phyloP scores from a whole-genome alignment of 208 protist genomes.

The Crithidia sp. region DNA sequence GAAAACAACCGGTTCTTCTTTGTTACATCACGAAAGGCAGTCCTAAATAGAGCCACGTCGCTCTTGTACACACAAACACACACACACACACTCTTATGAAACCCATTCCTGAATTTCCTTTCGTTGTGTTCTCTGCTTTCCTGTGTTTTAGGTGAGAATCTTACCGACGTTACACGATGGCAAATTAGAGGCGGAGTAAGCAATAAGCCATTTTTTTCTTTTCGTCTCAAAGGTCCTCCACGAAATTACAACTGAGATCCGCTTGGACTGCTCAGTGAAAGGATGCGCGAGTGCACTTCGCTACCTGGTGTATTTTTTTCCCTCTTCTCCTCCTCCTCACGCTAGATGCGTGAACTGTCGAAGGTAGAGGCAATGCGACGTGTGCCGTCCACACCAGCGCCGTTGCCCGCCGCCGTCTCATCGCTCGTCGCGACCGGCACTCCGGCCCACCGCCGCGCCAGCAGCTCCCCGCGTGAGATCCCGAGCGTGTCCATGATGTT shows the following conservation, averaged over 20 bases:
- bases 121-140: no score
- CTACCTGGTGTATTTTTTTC: not conserved
- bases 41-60: no score
- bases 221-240: not conserved
- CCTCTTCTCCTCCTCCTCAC: not conserved
- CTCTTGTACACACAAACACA: no score
- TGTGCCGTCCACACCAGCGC: not conserved
- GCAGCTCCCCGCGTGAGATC: conserved; percentile 55
- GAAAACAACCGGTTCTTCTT: no score
- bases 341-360: conserved; percentile 23
- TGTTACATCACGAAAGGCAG: no score
- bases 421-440: conserved; percentile 4
- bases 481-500: conserved; percentile 54
- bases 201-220: not conserved
- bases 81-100: no score
- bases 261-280: not conserved
- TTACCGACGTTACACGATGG: not conserved
- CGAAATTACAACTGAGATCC: no score
- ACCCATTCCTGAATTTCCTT: no score
- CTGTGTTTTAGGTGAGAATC: not conserved
- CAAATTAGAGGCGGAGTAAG: not conserved
- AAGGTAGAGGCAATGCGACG: not conserved
- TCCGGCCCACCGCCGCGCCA: conserved; percentile 37
- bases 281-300: not conserved
- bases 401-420: no score